These are phyloP conservation scores for Coniella vitis DNA, from an alignment of 2,329 filamentous ascomycete genomes.

Conservation along the genomic window DNA sequence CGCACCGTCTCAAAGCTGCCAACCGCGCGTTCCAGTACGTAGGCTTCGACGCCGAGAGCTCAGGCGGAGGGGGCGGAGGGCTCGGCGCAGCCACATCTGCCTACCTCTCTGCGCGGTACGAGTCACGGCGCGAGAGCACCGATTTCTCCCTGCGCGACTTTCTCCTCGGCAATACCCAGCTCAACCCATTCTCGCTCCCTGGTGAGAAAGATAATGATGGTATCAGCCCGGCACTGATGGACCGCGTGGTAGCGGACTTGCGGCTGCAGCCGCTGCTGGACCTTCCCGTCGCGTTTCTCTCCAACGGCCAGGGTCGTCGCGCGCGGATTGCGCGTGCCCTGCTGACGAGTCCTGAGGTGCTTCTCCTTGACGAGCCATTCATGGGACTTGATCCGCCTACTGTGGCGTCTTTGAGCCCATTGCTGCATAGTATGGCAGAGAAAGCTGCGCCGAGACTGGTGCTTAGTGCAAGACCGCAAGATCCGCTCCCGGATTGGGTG, in stretches of 20 bases:
- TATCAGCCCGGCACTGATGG: slow-evolving; percentile 45
- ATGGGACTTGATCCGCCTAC: slow-evolving; percentile 92
- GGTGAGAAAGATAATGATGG: slow-evolving; percentile 44
- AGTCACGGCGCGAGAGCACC: slow-evolving; percentile 76
- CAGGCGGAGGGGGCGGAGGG: slow-evolving; percentile 38
- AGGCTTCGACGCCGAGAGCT: slow-evolving; percentile 74
- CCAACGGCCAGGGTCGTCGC: slow-evolving; percentile 85
- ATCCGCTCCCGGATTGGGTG: slow-evolving; percentile 83
- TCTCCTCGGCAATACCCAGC: slow-evolving; percentile 70
- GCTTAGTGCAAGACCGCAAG: slow-evolving; percentile 74
- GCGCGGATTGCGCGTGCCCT: slow-evolving; percentile 84
- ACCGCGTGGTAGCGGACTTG: slow-evolving; percentile 62
- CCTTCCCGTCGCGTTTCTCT: slow-evolving; percentile 82
- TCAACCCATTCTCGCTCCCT: slow-evolving; percentile 61
- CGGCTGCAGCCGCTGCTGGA: slow-evolving; percentile 61
- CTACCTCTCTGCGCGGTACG: slow-evolving; percentile 85
- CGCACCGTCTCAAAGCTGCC: slow-evolving; percentile 49
- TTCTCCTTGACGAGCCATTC: slow-evolving; percentile 89
- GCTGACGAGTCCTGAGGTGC: slow-evolving; percentile 67
- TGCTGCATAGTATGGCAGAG: slow-evolving; percentile 63
- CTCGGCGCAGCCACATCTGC: slow-evolving; percentile 57
- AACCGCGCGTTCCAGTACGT: slow-evolving; percentile 76
- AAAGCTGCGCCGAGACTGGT: slow-evolving; percentile 64
- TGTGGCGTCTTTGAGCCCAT: slow-evolving; percentile 59
- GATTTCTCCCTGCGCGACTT: slow-evolving; percentile 83